Conservation (phyloP, 192 early-diverging fungal genomes). For the Haplosporangium gracile region DNA sequence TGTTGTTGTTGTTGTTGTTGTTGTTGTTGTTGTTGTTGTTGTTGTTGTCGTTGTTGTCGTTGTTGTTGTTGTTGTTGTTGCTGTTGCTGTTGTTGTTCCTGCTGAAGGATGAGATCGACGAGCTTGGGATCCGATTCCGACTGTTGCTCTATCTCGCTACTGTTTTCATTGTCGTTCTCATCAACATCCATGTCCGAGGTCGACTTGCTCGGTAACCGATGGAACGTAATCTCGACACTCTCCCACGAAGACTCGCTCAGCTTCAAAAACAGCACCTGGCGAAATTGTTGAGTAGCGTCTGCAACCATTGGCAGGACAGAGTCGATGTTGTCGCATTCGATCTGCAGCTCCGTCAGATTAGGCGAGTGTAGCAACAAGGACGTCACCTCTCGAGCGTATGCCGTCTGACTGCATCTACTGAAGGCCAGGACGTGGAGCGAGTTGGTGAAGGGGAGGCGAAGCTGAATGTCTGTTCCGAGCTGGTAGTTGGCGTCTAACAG, state of each 20-base stretch:
- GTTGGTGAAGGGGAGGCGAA: constrained; percentile 1
- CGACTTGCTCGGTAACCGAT: not conserved
- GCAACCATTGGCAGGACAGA: not conserved
- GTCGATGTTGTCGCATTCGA: constrained; percentile 25
- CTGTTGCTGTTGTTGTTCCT: not conserved
- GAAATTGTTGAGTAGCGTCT: constrained; percentile 11
- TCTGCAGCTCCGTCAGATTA: constrained; percentile 18
- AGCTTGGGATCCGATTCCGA: not conserved
- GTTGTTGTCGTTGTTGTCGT: too few species aligned
- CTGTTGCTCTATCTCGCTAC: not conserved
- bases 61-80: not conserved
- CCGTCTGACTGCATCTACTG: constrained; percentile 4
- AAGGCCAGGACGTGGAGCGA: constrained; percentile 6
- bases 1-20: too few species aligned
- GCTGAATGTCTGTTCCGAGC: not conserved
- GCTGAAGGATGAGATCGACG: not conserved
- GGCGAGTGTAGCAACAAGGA: constrained; percentile 19
- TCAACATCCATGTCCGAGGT: not conserved
- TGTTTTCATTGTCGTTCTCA: not conserved
- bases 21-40: too few species aligned
- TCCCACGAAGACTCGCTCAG: constrained; percentile 27
- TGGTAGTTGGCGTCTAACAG: not conserved
- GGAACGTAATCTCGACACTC: constrained; percentile 14
- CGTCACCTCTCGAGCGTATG: not conserved
- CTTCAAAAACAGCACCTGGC: constrained; percentile 13